phyloP scores from a whole-genome alignment of 805 yeast genomes.

The Yamadazyma nakazawae region DNA sequence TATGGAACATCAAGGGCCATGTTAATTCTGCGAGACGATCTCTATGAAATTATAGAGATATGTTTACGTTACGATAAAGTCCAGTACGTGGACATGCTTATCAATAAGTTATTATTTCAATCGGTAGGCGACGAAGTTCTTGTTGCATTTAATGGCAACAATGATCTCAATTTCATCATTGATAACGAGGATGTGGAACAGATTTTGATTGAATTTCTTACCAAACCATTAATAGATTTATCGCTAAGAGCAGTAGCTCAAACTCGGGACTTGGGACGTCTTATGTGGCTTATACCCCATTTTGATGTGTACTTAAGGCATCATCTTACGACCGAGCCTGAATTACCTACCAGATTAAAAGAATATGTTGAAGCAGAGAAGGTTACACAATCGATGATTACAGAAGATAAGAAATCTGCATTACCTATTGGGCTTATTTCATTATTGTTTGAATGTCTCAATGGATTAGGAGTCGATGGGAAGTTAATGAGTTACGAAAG shows the following conservation, averaged over 20 bases:
- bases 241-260: conserved; percentile 21
- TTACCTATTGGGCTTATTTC: conserved; percentile 8
- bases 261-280: conserved; percentile 30
- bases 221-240: conserved; percentile 19
- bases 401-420: neutral
- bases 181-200: conserved; percentile 10
- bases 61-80: conserved; percentile 25
- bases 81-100: conserved; percentile 30
- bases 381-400: neutral
- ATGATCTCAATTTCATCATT: conserved; percentile 9
- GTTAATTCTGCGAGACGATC: conserved; percentile 17
- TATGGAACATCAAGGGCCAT: conserved; percentile 14
- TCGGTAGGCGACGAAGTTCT: conserved; percentile 15
- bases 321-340: neutral
- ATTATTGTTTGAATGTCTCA: conserved; percentile 10
- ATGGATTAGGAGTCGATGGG: conserved; percentile 27
- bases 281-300: conserved; percentile 36
- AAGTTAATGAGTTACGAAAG: conserved; percentile 21
- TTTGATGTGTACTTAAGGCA: conserved; percentile 17
- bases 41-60: conserved; percentile 26
- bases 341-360: neutral
- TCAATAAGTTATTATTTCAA: conserved; percentile 30
- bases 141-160: conserved; percentile 7
- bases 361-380: neutral
- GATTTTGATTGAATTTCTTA: conserved; percentile 18